Evolutionary conservation across 1,284 basidiomycete genomes (phyloP), one percentile per base, ranked within the genome.

Genomic region (Tilletia horrida): DNA sequence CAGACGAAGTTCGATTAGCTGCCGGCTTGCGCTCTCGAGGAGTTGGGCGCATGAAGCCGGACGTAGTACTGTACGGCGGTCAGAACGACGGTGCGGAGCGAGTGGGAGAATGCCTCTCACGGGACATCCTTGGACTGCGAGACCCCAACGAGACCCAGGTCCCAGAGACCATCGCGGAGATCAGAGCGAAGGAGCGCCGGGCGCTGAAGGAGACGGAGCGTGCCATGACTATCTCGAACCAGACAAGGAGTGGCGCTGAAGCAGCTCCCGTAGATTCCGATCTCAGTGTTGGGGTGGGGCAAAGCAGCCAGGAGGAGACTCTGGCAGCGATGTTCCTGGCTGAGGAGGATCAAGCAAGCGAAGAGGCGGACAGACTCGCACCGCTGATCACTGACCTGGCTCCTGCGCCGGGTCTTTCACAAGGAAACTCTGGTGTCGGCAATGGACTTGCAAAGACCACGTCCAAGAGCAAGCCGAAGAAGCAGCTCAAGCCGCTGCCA

Each of bases 41-140:
- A 0, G 86, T 93, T 18, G 93, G 93, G 0, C 87, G 87, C 69
- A 85, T 96, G 66, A 88, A 92, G 45, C 90, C 92, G 0, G 90
- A 90, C 69, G 91, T 96, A 8, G 92, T 97, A 0, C 84, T 97
- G 43, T 96, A 97, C 80, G 92, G 93, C 72, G 93, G 95, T 78
- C 92, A 94, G 83, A 90, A 89, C 76, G 88, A 93, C 69, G 71
- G 71, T 1, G 93, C 91, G 1, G 92, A 95, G 76, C 87, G 88
- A 21, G 92, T 96, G 2, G 80, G 78, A 2, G 76, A 80, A 44
- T 81, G 80, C 55, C 69, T 81, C n/a, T 72, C 78, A 52, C 67
- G 80, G 3, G 80, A 81, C 66, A 71, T 81, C 25, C 65, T 80
- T 35, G 80, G 80, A 8, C 67, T 81, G 29, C 67, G 79, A 25